Base-by-base conservation (phyloP, 257 asterid species). In the Fraxinus americana region DNA sequence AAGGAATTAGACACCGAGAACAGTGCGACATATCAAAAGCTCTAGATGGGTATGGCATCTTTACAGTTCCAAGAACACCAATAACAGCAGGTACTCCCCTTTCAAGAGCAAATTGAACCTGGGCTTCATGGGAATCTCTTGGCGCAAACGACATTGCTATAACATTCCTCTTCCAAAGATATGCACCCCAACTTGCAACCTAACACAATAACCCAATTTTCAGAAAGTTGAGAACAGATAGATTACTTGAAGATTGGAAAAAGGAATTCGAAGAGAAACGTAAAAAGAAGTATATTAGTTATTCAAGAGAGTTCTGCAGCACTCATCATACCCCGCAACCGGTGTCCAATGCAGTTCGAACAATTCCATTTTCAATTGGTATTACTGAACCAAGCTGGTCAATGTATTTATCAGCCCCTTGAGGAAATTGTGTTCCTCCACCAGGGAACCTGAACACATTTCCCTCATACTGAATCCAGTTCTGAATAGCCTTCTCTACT, bases 351-450 rank as follows among this genome's bases (percentile, higher is more conserved):
- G 98, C 99, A 41, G 99, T 92, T 70, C 98, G 85, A 52, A 95
- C 99, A 30, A 89, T 90, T 65, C 99, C 99, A 70, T 92, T 91
- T 1, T 83, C 91, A 45, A 95, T 91, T 3, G 99, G 99, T 80
- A 95, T 87, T 75, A 95, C 98, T 0, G 97, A 85, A 83, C 98
- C 98, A 77, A 95, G 95, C 83, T 95, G 99, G 75, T 95, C 99
- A 48, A 95, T 95, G 83, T 95, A 95, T 84, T 91, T 92, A 83
- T 95, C 99, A 59, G 99, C 99, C 34, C 99, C 99, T 70, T 95
- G 97, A 86, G 99, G 99, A 83, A 95, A 95, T 72, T 95, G 99
- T 10, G 99, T 95, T 70, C 99, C 99, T 32, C 99, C 99, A 75
- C 99, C 99, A 1, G 99, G 99, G 85, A 95, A 95, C 85, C 98